phyloP scores from a whole-genome alignment of 2,329 filamentous ascomycete species.

The Phialophora expanda region DNA sequence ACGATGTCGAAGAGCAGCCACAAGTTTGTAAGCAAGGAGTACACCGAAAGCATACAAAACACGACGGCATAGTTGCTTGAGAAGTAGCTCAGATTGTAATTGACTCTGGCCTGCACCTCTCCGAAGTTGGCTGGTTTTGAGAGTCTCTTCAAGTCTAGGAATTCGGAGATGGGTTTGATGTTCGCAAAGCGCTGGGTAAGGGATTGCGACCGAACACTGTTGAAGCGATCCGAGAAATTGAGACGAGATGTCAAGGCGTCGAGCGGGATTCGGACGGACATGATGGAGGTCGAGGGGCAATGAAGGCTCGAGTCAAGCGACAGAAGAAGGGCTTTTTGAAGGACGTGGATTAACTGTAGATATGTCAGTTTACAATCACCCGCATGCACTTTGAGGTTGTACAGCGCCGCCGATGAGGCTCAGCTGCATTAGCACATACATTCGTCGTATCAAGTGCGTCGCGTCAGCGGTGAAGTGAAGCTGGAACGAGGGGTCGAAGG shows the following conservation, averaged over 20 bases:
- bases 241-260: slow-evolving; percentile 89
- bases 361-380: neutral
- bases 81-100: slow-evolving; percentile 97
- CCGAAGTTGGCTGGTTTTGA: slow-evolving; percentile 92
- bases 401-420: neutral
- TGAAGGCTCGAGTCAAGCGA: neutral
- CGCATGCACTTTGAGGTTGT: slow-evolving; percentile 3
- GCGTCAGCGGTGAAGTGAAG: neutral
- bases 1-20: slow-evolving; percentile 89
- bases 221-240: slow-evolving; percentile 83
- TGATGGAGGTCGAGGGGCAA: slow-evolving; percentile 46
- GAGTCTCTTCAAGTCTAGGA: slow-evolving; percentile 92
- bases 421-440: neutral
- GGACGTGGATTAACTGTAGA: neutral
- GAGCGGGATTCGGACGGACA: slow-evolving; percentile 91
- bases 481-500: neutral
- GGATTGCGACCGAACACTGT: slow-evolving; percentile 78
- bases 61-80: slow-evolving; percentile 97
- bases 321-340: slow-evolving; percentile 6
- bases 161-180: slow-evolving; percentile 87
- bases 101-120: slow-evolving; percentile 88
- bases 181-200: slow-evolving; percentile 86
- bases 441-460: neutral
- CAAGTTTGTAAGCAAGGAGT: slow-evolving; percentile 87
- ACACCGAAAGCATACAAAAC: slow-evolving; percentile 94